Evolutionary conservation across 2,329 filamentous ascomycete species (phyloP), one percentile per base, ranked within the genome.

Genomic region (Teratosphaeria viscida): DNA sequence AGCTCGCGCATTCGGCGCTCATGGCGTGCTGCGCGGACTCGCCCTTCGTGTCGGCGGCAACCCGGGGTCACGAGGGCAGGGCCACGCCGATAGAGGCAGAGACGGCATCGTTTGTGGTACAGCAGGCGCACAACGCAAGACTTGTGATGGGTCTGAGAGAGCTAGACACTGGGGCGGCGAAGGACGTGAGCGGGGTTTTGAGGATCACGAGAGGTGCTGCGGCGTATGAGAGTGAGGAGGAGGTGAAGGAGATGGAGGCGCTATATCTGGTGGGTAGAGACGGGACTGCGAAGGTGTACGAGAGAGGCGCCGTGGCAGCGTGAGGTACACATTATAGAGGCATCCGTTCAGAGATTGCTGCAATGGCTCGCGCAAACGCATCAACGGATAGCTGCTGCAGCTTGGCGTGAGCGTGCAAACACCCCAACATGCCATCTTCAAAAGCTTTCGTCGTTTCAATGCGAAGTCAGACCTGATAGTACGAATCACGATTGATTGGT

Each of bases 111-210:
- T 82, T 96, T 61, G 75, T 88, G 23, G 78, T 91, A 39, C 82
- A 82, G 5, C 75, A 87, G 63, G 88, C 87, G n/a, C 90, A 96
- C 71, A 81, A 84, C 66, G 89, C 91, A 8, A 76, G 82, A n/a
- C 78, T 82, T 63, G 81, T 92, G 3, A 75, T 95, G 67, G 84
- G 88, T 62, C 76, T 94, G 60, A 80, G 92, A 57, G 81, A 86
- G 68, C 74, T 97, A 62, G 91, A 95, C 69, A 95, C 91, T 0
- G 92, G 92, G 0, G 85, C 86, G n/a, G 92, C 92, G 63, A 86
- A 82, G 71, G 92, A 96, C 74, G 89, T 97, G 35, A 95, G 89
- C 74, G 92, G 92, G 2, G 90, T 96, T 52, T 69, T 96, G 63
- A 82, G 91, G 65, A 79, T 94, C 56, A 92, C 88, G 19, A 79